Conservation (phyloP, 768 basidiomycete species). For the Termitomyces bulborhizus region DNA sequence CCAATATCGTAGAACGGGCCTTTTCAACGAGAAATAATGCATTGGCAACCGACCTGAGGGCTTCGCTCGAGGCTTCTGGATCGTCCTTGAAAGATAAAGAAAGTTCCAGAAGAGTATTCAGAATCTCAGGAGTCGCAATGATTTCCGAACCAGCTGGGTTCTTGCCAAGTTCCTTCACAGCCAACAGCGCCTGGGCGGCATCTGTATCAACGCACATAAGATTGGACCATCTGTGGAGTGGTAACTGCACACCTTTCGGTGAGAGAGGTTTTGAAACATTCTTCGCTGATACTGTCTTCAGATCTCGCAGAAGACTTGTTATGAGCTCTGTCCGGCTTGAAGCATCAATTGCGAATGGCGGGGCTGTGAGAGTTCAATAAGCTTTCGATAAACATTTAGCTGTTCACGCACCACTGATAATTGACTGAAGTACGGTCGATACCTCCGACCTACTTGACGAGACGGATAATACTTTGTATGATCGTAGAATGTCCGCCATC, state of each 20-base stretch:
- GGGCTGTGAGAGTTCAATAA: slow-evolving; percentile 20
- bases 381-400: background rate
- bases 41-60: slow-evolving; percentile 75
- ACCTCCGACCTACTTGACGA: slow-evolving; percentile 42
- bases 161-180: slow-evolving; percentile 72
- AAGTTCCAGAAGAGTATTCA: slow-evolving; percentile 49
- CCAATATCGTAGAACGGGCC: slow-evolving; percentile 52
- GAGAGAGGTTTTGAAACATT: slow-evolving; percentile 42
- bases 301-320: slow-evolving; percentile 53
- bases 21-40: slow-evolving; percentile 63
- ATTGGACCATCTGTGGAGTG: background rate
- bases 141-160: slow-evolving; percentile 61
- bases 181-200: slow-evolving; percentile 56
- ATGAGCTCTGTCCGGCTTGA: slow-evolving; percentile 49
- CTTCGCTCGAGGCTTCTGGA: slow-evolving; percentile 57
- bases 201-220: slow-evolving; percentile 35
- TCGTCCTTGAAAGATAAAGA: slow-evolving; percentile 51
- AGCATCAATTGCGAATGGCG: slow-evolving; percentile 41
- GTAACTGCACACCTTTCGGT: slow-evolving; percentile 44
- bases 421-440: slow-evolving; percentile 39
- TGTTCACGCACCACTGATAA: slow-evolving; percentile 38
- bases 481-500: slow-evolving; percentile 42
- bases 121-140: slow-evolving; percentile 47
- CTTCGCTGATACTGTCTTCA: slow-evolving; percentile 27
- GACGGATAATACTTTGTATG: slow-evolving; percentile 42